phyloP scores from a whole-genome alignment of 208 protist genomes.

The Vickermania ingenoplastis region DNA sequence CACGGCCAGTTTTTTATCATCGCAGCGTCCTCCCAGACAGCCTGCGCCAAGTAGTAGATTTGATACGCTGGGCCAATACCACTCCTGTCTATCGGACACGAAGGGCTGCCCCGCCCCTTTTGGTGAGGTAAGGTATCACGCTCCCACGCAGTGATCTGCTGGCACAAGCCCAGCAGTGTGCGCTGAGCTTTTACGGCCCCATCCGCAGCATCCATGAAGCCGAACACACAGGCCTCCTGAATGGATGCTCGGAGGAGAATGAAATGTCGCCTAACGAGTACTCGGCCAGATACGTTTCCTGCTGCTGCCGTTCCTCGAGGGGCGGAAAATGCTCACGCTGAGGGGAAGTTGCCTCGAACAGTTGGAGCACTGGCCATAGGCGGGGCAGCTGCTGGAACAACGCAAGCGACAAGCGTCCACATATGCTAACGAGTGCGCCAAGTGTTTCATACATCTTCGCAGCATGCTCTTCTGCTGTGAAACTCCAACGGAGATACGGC shows the following conservation, averaged over 20 bases:
- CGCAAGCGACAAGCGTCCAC: neutral
- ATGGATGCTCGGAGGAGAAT: neutral
- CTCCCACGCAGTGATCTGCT: neutral
- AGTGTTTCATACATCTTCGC: neutral
- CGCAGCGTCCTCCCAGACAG: neutral
- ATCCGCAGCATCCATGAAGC: neutral
- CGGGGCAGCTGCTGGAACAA: neutral
- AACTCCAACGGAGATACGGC: neutral
- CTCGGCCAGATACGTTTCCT: neutral
- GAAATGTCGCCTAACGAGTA: neutral
- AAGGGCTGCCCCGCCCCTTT: neutral
- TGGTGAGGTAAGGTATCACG: neutral
- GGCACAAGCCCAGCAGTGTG: neutral
- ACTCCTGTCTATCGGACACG: conserved; percentile 1
- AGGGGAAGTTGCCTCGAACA: neutral
- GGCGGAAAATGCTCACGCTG: neutral
- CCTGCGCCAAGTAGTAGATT: neutral
- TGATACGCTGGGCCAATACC: neutral
- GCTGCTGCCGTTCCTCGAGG: neutral
- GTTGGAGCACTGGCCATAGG: neutral
- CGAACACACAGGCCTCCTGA: neutral
- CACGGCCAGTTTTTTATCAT: neutral
- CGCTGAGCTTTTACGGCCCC: neutral
- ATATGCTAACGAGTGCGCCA: neutral
- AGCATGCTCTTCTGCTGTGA: neutral